Evolutionary conservation across 768 basidiomycete genomes (phyloP).

Genomic region (Kwoniella newhampshirensis): DNA sequence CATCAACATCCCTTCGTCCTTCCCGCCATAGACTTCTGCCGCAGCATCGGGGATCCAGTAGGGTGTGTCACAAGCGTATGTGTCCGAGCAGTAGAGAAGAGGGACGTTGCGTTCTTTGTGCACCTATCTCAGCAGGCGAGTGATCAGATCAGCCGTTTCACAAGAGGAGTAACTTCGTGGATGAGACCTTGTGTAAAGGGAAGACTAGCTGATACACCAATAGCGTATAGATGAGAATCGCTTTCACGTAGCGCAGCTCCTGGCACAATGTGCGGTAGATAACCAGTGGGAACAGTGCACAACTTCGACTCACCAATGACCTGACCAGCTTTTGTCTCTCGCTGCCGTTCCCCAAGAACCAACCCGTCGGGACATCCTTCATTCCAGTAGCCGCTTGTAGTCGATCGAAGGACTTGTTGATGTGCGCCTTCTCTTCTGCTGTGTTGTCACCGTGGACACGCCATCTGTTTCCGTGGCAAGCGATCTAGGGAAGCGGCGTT

Average conservation of each 20-base stretch:
- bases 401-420: constrained; percentile 37
- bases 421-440: constrained; percentile 26
- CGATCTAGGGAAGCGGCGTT: constrained; percentile 13
- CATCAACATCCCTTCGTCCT: constrained; percentile 40
- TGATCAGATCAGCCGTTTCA: too few species aligned
- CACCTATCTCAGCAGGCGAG: constrained; percentile 18
- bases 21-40: constrained; percentile 23
- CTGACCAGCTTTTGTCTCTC: constrained; percentile 21
- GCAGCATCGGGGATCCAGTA: constrained; percentile 33
- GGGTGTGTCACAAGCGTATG: constrained; percentile 31
- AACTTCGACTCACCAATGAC: constrained; percentile 18
- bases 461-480: constrained; percentile 45
- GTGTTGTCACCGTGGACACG: constrained; percentile 19
- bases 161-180: too few species aligned
- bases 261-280: too few species aligned
- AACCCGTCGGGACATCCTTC: constrained; percentile 33
- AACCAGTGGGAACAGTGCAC: neutral
- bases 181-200: too few species aligned
- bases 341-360: constrained; percentile 28
- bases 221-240: too few species aligned
- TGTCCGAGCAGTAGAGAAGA: constrained; percentile 36
- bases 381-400: constrained; percentile 35
- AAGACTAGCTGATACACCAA: too few species aligned
- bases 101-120: constrained; percentile 39
- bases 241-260: too few species aligned